Evolutionary conservation across 148 eudicot species (phyloP), one percentile per base, ranked within the genome.

Genomic region (Bassia scoparia): DNA sequence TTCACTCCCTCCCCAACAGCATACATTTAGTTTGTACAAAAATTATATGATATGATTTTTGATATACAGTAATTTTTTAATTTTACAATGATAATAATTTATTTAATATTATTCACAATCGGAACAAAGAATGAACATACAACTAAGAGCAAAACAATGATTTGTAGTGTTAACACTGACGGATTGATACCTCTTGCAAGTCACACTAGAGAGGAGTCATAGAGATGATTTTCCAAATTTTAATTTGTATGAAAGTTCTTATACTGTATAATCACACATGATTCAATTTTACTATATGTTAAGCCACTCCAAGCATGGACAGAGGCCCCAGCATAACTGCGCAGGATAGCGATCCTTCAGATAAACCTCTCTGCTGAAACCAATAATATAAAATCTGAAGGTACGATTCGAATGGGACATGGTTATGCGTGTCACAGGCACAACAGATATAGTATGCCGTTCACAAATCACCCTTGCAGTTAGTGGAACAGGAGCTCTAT

Each of bases 241-340:
- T 58, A 26, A 58, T 11, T 7, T 7, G 24, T 18, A 18, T 6
- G 8, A 3, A 31, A 33, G 67, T 33, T 62, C 43, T 33, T 33
- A 62, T 33, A 33, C 20, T n/a, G n/a, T n/a, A n/a, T n/a, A n/a
- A n/a, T 33, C 24, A 33, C 26, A 62, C 3, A 23, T 41, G 12
- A 14, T 41, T 14, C 62, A 41, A 8, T 24, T 53, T 34, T 50
- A 27, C 72, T 80, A 92, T 59, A 86, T 18, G 54, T 86, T 90
- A 73, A 96, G 72, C 99, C 99, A 96, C 37, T 90, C 97, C 71
- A 96, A 78, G 83, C 99, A 96, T 7, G 99, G 90, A 81, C 99
- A 96, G 1, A 92, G 81, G 31, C 99, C 99, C 96, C 99, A 96
- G 86, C 99, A 92, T 74, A 90, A 88, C 72, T 79, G 85, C 24